Base-by-base conservation (phyloP, 1,139 yeast species). In the Zygosaccharomyces sapae region DNA sequence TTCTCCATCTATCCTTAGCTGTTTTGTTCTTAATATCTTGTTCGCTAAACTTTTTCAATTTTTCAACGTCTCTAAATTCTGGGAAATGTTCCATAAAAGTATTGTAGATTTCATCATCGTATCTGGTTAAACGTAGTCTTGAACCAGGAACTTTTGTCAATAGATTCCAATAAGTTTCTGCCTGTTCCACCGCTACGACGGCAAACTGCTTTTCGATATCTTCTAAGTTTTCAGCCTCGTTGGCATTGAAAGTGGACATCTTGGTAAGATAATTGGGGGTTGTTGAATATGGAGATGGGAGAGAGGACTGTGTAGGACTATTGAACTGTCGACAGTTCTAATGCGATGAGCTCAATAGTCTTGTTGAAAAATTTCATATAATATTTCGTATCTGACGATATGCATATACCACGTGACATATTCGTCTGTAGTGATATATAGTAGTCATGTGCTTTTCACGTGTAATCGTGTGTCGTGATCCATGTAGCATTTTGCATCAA, bases 191-290 rank as follows among this genome's bases (percentile, higher is more conserved):
- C 6, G 97, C 98, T 71, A 87, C 89, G 54, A 94, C 98, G 44
- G 98, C 97, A 64, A 92, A 92, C 72, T 90, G 97, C 77, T 81
- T 86, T 70, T 90, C 97, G 62, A 92, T 87, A 55, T 79, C 84
- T 60, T 80, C 84, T 55, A 78, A 68, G 62, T 80, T 80, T 46
- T 79, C 83, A 38, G 85, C 83, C 30, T 67, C 67, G 54, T 80
- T 81, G 33, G 85, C 77, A 55, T 77, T 72, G 55, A 80, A 79
- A 13, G 61, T 59, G 4, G 65, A 57, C 66, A 61, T 61, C 31
- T 27, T 46, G 34, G 27, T 34, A 9, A 35, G 18, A 7, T 13
- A 38, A 25, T 25, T 8, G 30, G 10, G 20, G n/a, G 5, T 20
- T 20, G 13, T 18, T 12, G 9, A 16, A 27, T 27, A 27, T 27